phyloP scores from a whole-genome alignment of 1,284 basidiomycete genomes.

The Thelephora terrestris region DNA sequence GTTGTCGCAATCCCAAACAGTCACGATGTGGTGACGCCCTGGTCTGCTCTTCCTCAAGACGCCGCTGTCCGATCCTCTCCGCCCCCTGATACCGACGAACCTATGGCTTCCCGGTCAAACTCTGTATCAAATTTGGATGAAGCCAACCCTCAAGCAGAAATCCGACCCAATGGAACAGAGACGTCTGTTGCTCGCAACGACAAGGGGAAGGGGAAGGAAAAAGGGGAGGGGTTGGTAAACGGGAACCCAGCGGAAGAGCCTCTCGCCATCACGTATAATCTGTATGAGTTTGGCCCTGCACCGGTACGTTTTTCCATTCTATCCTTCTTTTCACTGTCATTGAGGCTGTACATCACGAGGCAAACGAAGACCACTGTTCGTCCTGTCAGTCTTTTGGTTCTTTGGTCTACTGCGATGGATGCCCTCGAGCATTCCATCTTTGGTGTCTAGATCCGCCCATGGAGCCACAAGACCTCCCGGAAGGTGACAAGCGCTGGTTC shows the following conservation, averaged over 20 bases:
- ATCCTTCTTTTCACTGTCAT: conserved; percentile 3
- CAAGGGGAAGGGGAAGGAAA: conserved; percentile 62
- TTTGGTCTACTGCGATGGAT: conserved; percentile 93
- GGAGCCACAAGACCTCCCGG: conserved; percentile 75
- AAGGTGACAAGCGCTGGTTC: conserved; percentile 85
- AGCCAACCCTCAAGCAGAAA: conserved; percentile 16
- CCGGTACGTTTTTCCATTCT: conserved; percentile 15
- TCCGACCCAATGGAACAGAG: conserved; percentile 22
- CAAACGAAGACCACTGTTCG: conserved; percentile 93
- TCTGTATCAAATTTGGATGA: conserved; percentile 44
- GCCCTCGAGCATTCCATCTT: conserved; percentile 92
- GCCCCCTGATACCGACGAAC: conserved; percentile 38
- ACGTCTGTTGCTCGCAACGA: conserved; percentile 18
- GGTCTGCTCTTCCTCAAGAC: not conserved
- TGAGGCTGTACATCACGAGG: conserved; percentile 27
- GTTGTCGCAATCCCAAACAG: not conserved
- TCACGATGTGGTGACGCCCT: not conserved
- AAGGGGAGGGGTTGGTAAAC: conserved; percentile 34
- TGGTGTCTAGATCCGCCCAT: conserved; percentile 94
- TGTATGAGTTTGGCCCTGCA: conserved; percentile 16
- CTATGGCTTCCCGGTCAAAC: conserved; percentile 45
- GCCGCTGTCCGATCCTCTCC: conserved; percentile 15
- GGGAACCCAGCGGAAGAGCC: conserved; percentile 67
- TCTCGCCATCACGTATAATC: conserved; percentile 20
- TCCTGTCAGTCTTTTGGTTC: conserved; percentile 76